These are phyloP conservation scores for Triadica sebifera DNA, from an alignment of 345 rosid genomes.

Conservation along the genomic window DNA sequence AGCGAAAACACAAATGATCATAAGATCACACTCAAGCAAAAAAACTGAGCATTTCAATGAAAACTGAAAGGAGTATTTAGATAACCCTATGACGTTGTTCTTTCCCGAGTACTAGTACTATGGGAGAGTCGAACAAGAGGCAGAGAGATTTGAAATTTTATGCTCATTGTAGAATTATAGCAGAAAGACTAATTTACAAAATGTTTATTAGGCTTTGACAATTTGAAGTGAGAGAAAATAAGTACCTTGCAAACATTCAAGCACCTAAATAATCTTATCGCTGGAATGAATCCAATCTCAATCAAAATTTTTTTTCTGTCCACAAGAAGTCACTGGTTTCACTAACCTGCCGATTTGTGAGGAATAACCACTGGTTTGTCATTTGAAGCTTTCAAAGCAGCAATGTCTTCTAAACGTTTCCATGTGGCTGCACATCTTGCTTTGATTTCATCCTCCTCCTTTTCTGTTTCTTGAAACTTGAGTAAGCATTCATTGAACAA, in stretches of 20 bases:
- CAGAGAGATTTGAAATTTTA: background rate
- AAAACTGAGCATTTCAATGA: background rate
- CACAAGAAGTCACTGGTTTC: slow-evolving; percentile 7
- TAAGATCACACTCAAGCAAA: background rate
- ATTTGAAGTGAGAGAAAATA: background rate
- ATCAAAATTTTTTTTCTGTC: slow-evolving; percentile 4
- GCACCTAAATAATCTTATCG: slow-evolving; percentile 4
- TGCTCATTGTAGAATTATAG: background rate
- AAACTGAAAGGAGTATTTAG: background rate
- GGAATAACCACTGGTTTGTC: background rate
- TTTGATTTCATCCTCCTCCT: slow-evolving; percentile 15
- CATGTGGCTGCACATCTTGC: slow-evolving; percentile 22
- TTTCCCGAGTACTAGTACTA: too few species aligned
- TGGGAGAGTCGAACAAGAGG: background rate
- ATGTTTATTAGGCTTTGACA: slow-evolving; percentile 6
- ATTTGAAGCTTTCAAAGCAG: slow-evolving; percentile 8
- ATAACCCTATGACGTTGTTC: background rate
- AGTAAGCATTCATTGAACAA: slow-evolving; percentile 23
- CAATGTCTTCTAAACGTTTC: slow-evolving; percentile 24
- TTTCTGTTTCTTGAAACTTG: slow-evolving; percentile 22
- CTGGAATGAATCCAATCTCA: slow-evolving; percentile 17
- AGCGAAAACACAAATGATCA: background rate
- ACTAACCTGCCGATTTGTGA: slow-evolving; percentile 11
- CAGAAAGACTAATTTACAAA: slow-evolving; percentile 20
- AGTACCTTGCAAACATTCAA: slow-evolving; percentile 8